A percentile compares a stretch with the other conserved stretches of the same genome.
phyloP scores from a whole-genome alignment of 805 yeast species.

The Pichia scutulata region DNA sequence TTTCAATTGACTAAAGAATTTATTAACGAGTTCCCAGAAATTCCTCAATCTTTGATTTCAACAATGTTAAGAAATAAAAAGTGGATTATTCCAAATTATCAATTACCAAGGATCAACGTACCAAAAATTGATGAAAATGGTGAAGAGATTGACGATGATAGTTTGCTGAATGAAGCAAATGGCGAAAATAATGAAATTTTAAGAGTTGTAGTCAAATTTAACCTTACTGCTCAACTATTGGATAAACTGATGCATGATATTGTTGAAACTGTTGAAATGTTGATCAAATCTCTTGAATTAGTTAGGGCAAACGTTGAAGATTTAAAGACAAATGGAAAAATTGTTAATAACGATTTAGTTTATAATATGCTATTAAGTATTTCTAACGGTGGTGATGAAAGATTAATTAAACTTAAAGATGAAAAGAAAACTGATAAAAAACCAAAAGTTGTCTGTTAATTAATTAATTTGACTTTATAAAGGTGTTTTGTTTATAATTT shows the following conservation, averaged over 20 bases:
- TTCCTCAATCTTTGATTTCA: slow-evolving; percentile 75
- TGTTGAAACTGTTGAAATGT: slow-evolving; percentile 42
- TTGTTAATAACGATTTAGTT: slow-evolving; percentile 28
- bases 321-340: slow-evolving; percentile 19
- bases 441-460: slow-evolving; percentile 26
- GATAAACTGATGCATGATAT: slow-evolving; percentile 59
- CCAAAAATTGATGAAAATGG: slow-evolving; percentile 8
- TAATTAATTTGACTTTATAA: background rate
- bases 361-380: slow-evolving; percentile 45
- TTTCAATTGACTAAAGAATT: slow-evolving; percentile 64
- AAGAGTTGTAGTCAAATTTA: slow-evolving; percentile 75
- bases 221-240: slow-evolving; percentile 53
- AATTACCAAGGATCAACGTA: slow-evolving; percentile 45
- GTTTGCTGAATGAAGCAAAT: slow-evolving; percentile 36
- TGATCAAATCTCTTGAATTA: slow-evolving; percentile 40
- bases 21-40: slow-evolving; percentile 55
- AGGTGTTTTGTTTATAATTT: background rate
- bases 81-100: slow-evolving; percentile 86
- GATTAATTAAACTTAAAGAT: slow-evolving; percentile 24
- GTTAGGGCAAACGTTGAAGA: slow-evolving; percentile 28
- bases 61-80: slow-evolving; percentile 69
- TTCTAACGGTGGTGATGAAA: slow-evolving; percentile 48
- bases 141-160: slow-evolving; percentile 9
- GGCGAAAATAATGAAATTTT: slow-evolving; percentile 50
- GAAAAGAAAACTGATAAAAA: slow-evolving; percentile 3